Conservation (phyloP, 192 early-diverging fungal species). For the Podila horticola region DNA sequence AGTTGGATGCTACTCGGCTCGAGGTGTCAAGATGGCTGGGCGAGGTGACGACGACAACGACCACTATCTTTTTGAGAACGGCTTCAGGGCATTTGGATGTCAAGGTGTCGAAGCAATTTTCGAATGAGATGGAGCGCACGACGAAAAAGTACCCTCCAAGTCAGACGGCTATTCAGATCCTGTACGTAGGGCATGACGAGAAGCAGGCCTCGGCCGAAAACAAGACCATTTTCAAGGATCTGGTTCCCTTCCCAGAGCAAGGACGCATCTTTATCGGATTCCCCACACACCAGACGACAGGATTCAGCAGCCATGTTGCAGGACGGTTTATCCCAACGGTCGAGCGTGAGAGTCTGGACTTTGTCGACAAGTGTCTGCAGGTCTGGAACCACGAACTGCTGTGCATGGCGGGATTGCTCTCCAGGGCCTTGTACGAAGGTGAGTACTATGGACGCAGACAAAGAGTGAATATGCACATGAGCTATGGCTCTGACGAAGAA, state of each 20-base stretch:
- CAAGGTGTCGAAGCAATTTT: constrained; percentile 60
- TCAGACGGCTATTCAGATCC: constrained; percentile 72
- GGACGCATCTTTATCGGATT: constrained; percentile 92
- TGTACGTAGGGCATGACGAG: constrained; percentile 82
- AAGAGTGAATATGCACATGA: background rate
- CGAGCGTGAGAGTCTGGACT: constrained; percentile 90
- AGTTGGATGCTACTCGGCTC: constrained; percentile 62
- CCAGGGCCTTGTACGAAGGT: constrained; percentile 77
- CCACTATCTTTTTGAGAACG: constrained; percentile 76
- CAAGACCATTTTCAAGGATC: constrained; percentile 73
- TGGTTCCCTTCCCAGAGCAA: constrained; percentile 80
- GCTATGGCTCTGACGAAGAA: too few species aligned
- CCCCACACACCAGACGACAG: constrained; percentile 92
- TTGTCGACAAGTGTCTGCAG: constrained; percentile 82
- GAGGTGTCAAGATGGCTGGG: constrained; percentile 41
- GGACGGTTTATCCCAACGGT: constrained; percentile 92
- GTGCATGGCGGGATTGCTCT: constrained; percentile 76
- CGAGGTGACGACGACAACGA: constrained; percentile 20
- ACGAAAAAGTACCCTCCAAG: constrained; percentile 89
- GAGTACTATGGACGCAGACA: background rate
- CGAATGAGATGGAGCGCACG: constrained; percentile 83
- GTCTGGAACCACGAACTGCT: constrained; percentile 87
- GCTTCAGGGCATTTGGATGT: constrained; percentile 71
- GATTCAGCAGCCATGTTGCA: constrained; percentile 80
- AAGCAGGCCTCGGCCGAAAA: constrained; percentile 72